Conservation (phyloP, 257 asterid species). For the Solanum paucissectum region DNA sequence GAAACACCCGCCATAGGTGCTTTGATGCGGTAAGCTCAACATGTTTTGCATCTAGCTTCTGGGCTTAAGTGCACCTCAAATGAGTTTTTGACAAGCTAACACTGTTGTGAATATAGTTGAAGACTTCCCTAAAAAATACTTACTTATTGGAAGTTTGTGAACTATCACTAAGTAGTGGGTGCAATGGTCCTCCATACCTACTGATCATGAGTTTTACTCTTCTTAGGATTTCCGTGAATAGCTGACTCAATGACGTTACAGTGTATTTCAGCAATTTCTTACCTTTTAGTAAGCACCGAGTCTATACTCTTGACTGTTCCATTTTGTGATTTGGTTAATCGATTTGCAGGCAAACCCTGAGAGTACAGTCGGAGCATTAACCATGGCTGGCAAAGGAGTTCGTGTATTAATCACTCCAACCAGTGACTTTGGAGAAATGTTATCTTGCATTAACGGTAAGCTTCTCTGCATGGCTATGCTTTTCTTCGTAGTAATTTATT, state of each 20-base stretch:
- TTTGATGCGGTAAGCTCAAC: background rate
- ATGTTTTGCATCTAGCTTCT: background rate
- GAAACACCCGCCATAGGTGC: background rate
- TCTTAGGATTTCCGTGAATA: background rate
- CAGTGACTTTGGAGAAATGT: constrained; percentile 85
- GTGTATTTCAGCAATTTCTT: background rate
- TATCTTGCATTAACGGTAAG: constrained; percentile 91
- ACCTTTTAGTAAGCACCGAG: background rate
- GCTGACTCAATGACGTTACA: background rate
- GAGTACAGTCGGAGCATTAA: constrained; percentile 84
- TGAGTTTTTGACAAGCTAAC: background rate
- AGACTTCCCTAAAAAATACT: background rate
- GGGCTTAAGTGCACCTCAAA: background rate
- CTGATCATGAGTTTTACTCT: background rate
- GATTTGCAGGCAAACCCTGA: constrained; percentile 70
- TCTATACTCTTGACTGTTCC: background rate
- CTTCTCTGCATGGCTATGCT: background rate
- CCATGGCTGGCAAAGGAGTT: constrained; percentile 97
- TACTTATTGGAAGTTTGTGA: background rate
- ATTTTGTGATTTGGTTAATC: background rate
- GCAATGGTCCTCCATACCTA: background rate
- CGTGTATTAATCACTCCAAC: constrained; percentile 93
- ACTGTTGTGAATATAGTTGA: background rate
- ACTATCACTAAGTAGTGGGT: background rate
- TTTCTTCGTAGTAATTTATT: background rate